These are phyloP conservation scores for Phialophora macrospora DNA, from an alignment of 2,329 filamentous ascomycete genomes.

Conservation along the genomic window DNA sequence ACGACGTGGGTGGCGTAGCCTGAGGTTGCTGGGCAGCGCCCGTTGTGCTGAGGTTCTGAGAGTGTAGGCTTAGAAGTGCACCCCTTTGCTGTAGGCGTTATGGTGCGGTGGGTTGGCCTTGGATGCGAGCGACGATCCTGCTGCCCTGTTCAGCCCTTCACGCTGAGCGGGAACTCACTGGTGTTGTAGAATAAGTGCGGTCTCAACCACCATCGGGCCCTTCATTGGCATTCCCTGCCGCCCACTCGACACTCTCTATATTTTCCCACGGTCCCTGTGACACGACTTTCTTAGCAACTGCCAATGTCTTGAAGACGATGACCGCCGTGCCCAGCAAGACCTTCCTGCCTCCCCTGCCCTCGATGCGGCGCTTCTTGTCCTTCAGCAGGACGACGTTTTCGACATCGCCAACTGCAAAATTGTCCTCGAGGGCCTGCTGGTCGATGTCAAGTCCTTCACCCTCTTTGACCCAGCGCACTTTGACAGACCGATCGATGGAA, in stretches of 20 bases:
- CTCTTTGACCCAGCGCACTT: constrained; percentile 60
- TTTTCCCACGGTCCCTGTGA: constrained; percentile 50
- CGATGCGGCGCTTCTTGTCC: constrained; percentile 56
- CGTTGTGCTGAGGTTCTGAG: not conserved
- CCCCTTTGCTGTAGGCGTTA: not conserved
- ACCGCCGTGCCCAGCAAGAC: constrained; percentile 59
- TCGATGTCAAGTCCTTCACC: constrained; percentile 54
- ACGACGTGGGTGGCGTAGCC: not conserved
- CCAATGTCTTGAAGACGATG: constrained; percentile 62
- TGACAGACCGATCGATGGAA: constrained; percentile 60
- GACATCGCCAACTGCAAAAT: constrained; percentile 64
- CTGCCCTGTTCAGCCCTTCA: constrained; percentile 16
- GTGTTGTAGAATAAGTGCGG: not conserved
- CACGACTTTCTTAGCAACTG: constrained; percentile 39
- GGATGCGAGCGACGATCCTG: not conserved
- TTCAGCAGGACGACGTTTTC: constrained; percentile 61
- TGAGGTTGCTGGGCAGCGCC: not conserved
- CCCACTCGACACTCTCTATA: constrained; percentile 62
- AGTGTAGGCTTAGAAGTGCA: not conserved
- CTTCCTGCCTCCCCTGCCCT: constrained; percentile 57
- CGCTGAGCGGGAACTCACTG: constrained; percentile 11
- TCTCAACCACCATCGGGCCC: constrained; percentile 55
- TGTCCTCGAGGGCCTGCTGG: constrained; percentile 51
- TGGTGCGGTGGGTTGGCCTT: not conserved
- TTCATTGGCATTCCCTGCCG: constrained; percentile 47